phyloP scores from a whole-genome alignment of 164 flowering plant species.

The Kalanchoe fedtschenkoi region DNA sequence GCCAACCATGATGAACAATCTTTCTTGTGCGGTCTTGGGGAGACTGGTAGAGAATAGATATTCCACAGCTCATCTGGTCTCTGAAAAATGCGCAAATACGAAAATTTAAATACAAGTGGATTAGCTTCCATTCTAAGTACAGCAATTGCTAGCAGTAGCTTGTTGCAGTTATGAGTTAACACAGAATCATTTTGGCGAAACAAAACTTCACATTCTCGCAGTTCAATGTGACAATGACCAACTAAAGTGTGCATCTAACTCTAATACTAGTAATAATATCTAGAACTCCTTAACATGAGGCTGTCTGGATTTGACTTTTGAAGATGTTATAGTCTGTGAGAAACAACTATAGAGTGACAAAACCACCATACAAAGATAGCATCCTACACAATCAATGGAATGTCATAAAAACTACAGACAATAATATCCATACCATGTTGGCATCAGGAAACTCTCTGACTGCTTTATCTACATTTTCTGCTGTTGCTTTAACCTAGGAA shows the following conservation, averaged over 20 bases:
- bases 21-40: constrained; percentile 70
- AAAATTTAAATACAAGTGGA: background rate
- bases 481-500: constrained; percentile 88
- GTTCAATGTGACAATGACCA: too few species aligned
- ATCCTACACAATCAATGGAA: too few species aligned
- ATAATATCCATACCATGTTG: constrained; percentile 71
- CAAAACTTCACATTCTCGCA: background rate
- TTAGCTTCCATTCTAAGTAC: background rate
- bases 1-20: constrained; percentile 62
- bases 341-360: background rate
- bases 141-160: background rate
- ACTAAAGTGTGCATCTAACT: too few species aligned
- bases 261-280: background rate
- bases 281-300: too few species aligned
- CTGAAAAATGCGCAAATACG: constrained; percentile 23
- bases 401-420: background rate
- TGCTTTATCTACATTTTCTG: constrained; percentile 92
- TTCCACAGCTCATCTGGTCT: constrained; percentile 89
- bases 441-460: constrained; percentile 98
- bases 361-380: constrained; percentile 1
- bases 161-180: background rate
- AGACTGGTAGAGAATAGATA: constrained; percentile 65
- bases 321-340: background rate
- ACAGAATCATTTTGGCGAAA: background rate
- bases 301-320: too few species aligned